Evolutionary conservation across 2,329 filamentous ascomycete genomes (phyloP).

Genomic region (Sporothrix luriei): DNA sequence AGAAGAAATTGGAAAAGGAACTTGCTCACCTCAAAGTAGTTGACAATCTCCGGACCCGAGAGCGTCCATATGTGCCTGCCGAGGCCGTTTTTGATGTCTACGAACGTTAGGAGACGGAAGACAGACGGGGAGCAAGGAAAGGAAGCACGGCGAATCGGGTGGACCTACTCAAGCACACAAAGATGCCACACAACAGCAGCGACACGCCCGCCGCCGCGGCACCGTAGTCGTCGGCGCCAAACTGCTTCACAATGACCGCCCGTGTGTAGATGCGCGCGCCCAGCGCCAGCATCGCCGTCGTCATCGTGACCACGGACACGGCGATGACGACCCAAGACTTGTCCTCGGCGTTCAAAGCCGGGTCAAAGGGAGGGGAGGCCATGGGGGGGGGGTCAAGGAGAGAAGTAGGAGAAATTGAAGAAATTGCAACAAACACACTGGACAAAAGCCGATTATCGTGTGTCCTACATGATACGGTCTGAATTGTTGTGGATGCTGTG

Average conservation of each 20-base stretch:
- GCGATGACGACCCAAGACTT: background rate
- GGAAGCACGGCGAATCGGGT: no score
- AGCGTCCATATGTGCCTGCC: slow-evolving; percentile 19
- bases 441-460: background rate
- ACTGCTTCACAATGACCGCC: slow-evolving; percentile 3
- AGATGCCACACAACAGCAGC: background rate
- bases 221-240: slow-evolving; percentile 14
- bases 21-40: background rate
- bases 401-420: background rate
- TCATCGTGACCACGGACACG: slow-evolving; percentile 3
- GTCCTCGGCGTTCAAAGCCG: background rate
- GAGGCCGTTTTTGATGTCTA: slow-evolving; percentile 27
- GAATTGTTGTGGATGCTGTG: background rate
- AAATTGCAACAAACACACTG: background rate
- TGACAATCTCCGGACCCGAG: background rate
- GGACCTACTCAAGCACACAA: slow-evolving; percentile 1
- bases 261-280: background rate
- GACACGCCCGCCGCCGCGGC: background rate
- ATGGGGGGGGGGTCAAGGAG: background rate
- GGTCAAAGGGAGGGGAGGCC: background rate
- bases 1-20: background rate
- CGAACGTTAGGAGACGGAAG: background rate
- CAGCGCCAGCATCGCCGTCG: background rate
- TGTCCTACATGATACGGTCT: no score
- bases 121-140: no score